These are phyloP conservation scores for Calocybe gangraenosa DNA, from an alignment of 768 basidiomycete species.

Conservation along the genomic window DNA sequence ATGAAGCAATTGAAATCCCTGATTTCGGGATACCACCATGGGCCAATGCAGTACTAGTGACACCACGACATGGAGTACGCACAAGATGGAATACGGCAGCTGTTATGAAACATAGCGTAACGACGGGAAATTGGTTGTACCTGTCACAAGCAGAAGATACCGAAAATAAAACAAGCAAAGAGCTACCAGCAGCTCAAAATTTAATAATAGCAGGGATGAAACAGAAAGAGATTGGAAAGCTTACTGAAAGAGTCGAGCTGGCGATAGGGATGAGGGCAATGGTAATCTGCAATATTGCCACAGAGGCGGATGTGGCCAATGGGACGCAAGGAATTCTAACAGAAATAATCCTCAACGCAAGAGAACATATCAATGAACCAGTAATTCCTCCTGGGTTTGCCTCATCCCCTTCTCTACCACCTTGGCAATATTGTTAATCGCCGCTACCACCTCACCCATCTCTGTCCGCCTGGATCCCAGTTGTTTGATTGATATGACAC, in stretches of 20 bases:
- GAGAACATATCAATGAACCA: no score
- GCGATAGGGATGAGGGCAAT: slow-evolving; percentile 34
- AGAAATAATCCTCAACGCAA: no score
- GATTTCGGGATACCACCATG: slow-evolving; percentile 14
- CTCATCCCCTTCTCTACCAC: no score
- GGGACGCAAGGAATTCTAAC: no score
- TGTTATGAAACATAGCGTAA: slow-evolving; percentile 17
- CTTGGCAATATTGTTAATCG: no score
- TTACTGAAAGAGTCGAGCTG: slow-evolving; percentile 21
- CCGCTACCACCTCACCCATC: no score
- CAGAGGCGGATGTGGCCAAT: no score
- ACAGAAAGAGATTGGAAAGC: slow-evolving; percentile 14
- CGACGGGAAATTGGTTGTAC: slow-evolving; percentile 18
- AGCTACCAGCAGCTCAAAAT: background rate
- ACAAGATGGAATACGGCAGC: slow-evolving; percentile 30
- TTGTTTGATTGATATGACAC: no score
- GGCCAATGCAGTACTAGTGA: slow-evolving; percentile 27
- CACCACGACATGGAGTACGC: slow-evolving; percentile 28
- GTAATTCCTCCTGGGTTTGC: no score
- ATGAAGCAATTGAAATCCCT: slow-evolving; percentile 17
- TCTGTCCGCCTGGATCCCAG: no score
- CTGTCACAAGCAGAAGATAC: no score
- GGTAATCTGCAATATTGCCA: slow-evolving; percentile 30
- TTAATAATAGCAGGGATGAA: slow-evolving; percentile 2
- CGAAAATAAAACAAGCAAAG: slow-evolving; percentile 7